Base-by-base conservation (phyloP, 1,284 basidiomycete species). In the Coniferiporia sulphurascens region DNA sequence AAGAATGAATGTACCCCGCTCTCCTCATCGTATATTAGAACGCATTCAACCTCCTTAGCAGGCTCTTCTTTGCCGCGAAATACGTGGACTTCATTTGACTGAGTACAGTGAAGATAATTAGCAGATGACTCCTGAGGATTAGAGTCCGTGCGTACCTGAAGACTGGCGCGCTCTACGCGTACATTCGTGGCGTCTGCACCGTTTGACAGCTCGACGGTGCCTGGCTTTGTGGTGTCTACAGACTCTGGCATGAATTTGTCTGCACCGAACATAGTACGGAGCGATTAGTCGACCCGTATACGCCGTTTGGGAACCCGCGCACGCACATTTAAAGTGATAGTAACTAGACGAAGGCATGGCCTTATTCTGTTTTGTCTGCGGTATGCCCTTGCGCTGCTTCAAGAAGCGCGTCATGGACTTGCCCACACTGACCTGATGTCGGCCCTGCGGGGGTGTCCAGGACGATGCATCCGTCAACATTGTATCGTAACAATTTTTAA, bases 231-330 rank as follows among this genome's bases (percentile, higher is more conserved):
- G 35, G 76, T 65, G 66, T 91, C 86, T 48, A 90, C 77, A 6
- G 85, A 84, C 56, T 81, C 78, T 1, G 89, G 87, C 68, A 83
- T 87, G 72, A 89, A 89, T 65, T 86, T 84, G 66, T 89, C 89
- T 91, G 65, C 19, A 21, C 44, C 56, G 44, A 17, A 54, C 7
- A 17, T 12, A 27, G 5, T 27, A 27, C 27, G 27, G 5, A 27
- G 27, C 8, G 48, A 41, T 52, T 48, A 52, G 35, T 55, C 43
- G 43, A 51, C 56, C 36, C 52, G 61, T 22, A 48, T 15, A 49
- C 27, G 38, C 21, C 17, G n/a, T 15, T 17, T 6, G 15, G 35
- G 52, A 27, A 46, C 41, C 22, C 38, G 27, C 38, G 27, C 36
- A 78, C 83, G 66, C 65, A 89, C 88, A 90, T 64, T 84, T 78